Base-by-base conservation (phyloP, 805 yeast genomes). In the Blastobotrys chiropterorum region DNA sequence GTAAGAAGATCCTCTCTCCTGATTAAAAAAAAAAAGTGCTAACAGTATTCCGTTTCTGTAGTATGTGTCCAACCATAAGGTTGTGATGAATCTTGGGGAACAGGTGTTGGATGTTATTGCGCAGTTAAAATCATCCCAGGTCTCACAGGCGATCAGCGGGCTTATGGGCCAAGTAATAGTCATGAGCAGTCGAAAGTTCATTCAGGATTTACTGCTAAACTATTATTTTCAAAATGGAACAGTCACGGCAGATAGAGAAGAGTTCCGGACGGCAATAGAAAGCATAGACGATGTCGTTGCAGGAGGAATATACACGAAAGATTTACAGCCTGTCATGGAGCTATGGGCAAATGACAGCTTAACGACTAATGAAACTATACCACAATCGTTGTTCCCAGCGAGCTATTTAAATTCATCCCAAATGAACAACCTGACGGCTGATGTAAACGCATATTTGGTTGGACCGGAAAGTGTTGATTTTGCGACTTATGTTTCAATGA, bases 91-190 rank as follows among this genome's bases (percentile, higher is more conserved):
- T 46, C 67, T 85, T 47, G 72, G 92, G 62, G 77, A 82, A 1
- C 88, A 86, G 55, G 75, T 89, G 53, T 70, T 89, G 19, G 80
- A 77, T 57, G 87, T 86, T 40, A 85, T 88, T 19, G 86, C 96
- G 2, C 88, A 86, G 63, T 71, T 89, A 52, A 87, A 87, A 65
- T 79, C 90, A 0, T 79, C 90, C 0, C 96, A 89, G 65, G 73
- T 88, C 17, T 76, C 76, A 52, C 96, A 87, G 66, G 78, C 80
- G 43, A 68, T 86, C 51, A 78, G 79, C 53, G 75, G 73, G 53
- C 69, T 81, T 38, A 81, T 81, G 63, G 87, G 83, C 60, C 95
- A 88, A 64, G 76, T 83, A 2, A 75, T 77, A 49, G 79, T 84
- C 72, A 68, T 88, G 4, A 71, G 85, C 1, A 71, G 80, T 1